These are phyloP conservation scores for Kuraishia cidri DNA, from an alignment of 805 yeast species.

Conservation along the genomic window DNA sequence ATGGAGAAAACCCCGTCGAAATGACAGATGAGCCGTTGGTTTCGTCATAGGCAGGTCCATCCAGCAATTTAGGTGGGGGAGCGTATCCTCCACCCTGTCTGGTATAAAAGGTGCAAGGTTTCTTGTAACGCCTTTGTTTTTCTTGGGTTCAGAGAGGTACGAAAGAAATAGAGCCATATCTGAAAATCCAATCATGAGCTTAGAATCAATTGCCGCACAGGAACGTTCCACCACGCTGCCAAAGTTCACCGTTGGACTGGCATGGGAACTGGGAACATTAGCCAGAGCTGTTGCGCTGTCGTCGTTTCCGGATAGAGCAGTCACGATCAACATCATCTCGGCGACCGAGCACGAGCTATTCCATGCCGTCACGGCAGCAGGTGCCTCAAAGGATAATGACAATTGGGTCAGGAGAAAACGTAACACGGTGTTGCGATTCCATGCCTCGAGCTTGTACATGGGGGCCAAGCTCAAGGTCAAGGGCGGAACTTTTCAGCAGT, in stretches of 20 bases:
- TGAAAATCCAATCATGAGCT: no score
- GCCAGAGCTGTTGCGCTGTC: constrained; percentile 25
- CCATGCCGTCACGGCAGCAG: constrained; percentile 25
- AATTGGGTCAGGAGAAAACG: constrained; percentile 42
- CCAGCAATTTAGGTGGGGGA: no score
- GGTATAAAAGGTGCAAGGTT: no score
- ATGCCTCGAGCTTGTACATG: constrained; percentile 35
- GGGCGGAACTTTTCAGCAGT: constrained; percentile 26
- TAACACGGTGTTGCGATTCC: constrained; percentile 37
- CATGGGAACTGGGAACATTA: constrained; percentile 35
- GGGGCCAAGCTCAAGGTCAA: constrained; percentile 31
- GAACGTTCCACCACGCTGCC: constrained; percentile 1
- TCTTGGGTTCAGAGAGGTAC: no score
- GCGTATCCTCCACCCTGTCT: no score
- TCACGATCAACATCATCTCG: constrained; percentile 39
- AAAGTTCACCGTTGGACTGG: constrained; percentile 22
- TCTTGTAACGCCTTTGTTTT: no score
- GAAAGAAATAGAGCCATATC: no score
- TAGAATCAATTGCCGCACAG: not conserved
- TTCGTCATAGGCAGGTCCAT: no score
- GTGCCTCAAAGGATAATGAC: constrained; percentile 40
- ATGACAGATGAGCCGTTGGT: no score
- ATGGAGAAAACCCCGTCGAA: no score
- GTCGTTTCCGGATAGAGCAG: constrained; percentile 16
- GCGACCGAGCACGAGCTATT: constrained; percentile 36